These are phyloP conservation scores for Metschnikowia borealis DNA, from an alignment of 805 yeast species.

Conservation along the genomic window DNA sequence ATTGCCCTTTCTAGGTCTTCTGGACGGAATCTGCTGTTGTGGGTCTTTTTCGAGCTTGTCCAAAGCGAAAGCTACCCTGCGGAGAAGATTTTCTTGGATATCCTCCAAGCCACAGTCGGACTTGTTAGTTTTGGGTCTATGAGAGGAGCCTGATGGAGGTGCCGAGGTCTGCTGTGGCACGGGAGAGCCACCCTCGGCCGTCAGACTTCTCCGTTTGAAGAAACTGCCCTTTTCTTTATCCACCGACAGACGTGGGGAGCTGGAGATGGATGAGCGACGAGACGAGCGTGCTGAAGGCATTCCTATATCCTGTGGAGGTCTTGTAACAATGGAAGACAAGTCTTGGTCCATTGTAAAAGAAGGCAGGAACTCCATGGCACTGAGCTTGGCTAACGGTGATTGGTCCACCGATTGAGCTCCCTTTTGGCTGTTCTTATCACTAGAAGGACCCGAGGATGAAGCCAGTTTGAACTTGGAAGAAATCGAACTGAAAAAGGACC, in stretches of 20 bases:
- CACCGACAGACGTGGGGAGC: slow-evolving; percentile 13
- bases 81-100: slow-evolving; percentile 37
- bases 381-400: slow-evolving; percentile 2
- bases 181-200: neutral
- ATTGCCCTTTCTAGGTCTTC: slow-evolving; percentile 51
- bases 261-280: slow-evolving; percentile 8
- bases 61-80: slow-evolving; percentile 73
- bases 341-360: slow-evolving; percentile 17
- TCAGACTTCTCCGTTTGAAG: slow-evolving; percentile 19
- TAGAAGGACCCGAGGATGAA: slow-evolving; percentile 5
- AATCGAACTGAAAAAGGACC: slow-evolving; percentile 33
- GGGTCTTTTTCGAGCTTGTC: slow-evolving; percentile 64
- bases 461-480: slow-evolving; percentile 38
- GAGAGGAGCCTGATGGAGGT: slow-evolving; percentile 15
- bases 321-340: slow-evolving; percentile 20
- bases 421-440: slow-evolving; percentile 6
- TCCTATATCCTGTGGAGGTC: slow-evolving; percentile 27
- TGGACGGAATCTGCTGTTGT: slow-evolving; percentile 58
- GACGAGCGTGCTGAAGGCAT: slow-evolving; percentile 12
- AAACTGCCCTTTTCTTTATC: slow-evolving; percentile 16
- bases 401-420: neutral
- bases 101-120: slow-evolving; percentile 31
- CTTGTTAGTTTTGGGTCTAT: slow-evolving; percentile 44
- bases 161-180: neutral
- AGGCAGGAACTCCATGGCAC: slow-evolving; percentile 4